Conservation (phyloP, 352 stramenopile genomes). For the Phytophthora tentaculata region DNA sequence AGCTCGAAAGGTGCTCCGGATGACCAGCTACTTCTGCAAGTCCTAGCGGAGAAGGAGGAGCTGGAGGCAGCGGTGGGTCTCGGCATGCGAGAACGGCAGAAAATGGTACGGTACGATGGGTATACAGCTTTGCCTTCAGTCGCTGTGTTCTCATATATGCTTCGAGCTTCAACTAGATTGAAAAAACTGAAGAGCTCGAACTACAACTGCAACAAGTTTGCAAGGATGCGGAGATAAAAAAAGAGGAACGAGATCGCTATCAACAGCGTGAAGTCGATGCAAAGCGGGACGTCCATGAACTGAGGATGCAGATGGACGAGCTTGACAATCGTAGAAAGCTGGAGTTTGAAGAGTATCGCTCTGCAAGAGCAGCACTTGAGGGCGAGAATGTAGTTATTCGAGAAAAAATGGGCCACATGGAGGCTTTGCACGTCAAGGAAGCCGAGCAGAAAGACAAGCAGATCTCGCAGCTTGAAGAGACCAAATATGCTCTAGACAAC, state of each 20-base stretch:
- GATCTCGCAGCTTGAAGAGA: conserved; percentile 63
- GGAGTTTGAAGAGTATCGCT: conserved; percentile 79
- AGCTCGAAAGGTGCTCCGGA: conserved; percentile 19
- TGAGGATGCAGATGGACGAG: conserved; percentile 73
- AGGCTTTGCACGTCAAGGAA: conserved; percentile 50
- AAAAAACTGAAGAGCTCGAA: conserved; percentile 62
- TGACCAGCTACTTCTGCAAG: conserved; percentile 67
- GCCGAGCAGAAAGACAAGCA: conserved; percentile 62
- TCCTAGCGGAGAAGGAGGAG: conserved; percentile 74
- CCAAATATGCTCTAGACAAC: conserved; percentile 67
- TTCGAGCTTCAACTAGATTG: conserved; percentile 33
- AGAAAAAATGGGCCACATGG: conserved; percentile 59
- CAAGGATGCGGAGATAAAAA: conserved; percentile 50
- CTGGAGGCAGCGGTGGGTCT: conserved; percentile 50
- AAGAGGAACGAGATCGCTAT: conserved; percentile 68
- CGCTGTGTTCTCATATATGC: background rate
- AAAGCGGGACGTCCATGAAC: conserved; percentile 61
- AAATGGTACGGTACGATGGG: conserved; percentile 39
- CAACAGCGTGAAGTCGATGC: conserved; percentile 68
- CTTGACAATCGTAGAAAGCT: conserved; percentile 65
- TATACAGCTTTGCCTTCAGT: background rate
- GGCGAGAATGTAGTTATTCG: conserved; percentile 55
- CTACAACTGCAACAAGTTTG: conserved; percentile 48
- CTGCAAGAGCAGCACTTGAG: conserved; percentile 52
- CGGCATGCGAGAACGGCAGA: conserved; percentile 52